Evolutionary conservation across 805 yeast genomes (phyloP).

Genomic region (Cephaloascus fragrans): DNA sequence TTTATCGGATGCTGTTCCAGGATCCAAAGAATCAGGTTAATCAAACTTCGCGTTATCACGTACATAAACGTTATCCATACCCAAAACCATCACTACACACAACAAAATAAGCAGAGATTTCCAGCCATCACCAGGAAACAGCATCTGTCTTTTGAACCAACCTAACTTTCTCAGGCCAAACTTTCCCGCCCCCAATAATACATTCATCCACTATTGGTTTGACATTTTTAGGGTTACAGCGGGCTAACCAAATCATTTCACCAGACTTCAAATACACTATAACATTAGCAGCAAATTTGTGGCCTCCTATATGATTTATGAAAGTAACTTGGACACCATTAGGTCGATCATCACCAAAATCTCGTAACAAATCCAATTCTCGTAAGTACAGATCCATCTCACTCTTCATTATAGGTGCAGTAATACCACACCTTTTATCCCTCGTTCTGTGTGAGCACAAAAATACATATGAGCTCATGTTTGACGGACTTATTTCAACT

Average conservation of each 20-base stretch:
- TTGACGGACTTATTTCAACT: constrained; percentile 25
- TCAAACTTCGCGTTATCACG: no score
- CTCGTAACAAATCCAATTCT: constrained; percentile 65
- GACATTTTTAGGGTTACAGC: constrained; percentile 71
- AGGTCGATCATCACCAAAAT: constrained; percentile 62
- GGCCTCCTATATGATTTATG: constrained; percentile 92
- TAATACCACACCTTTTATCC: constrained; percentile 87
- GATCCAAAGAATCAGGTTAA: no score
- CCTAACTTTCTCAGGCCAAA: constrained; percentile 64
- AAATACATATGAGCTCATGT: constrained; percentile 42
- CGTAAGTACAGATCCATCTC: constrained; percentile 68
- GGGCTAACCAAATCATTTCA: constrained; percentile 80
- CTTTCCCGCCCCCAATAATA: constrained; percentile 54
- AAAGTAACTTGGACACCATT: constrained; percentile 65
- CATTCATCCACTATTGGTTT: constrained; percentile 70
- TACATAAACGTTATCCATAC: no score
- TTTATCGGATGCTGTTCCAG: no score
- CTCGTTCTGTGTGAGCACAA: constrained; percentile 87
- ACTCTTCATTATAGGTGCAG: constrained; percentile 84
- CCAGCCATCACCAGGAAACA: constrained; percentile 53
- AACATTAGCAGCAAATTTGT: constrained; percentile 87
- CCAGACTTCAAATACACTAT: constrained; percentile 66
- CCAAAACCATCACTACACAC: no score
- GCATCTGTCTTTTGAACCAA: constrained; percentile 43
- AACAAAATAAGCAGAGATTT: no score